Conservation (phyloP, 805 yeast species). For the Clavispora vitiphila region DNA sequence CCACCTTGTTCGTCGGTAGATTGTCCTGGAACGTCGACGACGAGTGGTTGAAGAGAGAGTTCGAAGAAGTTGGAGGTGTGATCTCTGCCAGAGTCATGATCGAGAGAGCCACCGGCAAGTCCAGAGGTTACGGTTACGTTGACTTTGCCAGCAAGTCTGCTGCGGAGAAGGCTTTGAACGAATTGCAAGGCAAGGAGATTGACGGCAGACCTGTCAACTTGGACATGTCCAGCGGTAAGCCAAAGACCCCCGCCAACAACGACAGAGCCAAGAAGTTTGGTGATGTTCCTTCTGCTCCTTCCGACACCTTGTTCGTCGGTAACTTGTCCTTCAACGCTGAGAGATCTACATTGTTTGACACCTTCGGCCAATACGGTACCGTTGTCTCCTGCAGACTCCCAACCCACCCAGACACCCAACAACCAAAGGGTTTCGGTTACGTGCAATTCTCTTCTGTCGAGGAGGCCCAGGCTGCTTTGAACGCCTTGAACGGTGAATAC, state of each 20-base stretch:
- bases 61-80: slow-evolving; percentile 79
- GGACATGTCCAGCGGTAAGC: slow-evolving; percentile 85
- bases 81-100: slow-evolving; percentile 85
- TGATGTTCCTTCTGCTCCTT: slow-evolving; percentile 85
- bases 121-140: slow-evolving; percentile 97
- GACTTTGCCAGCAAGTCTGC: slow-evolving; percentile 74
- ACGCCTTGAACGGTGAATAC: slow-evolving; percentile 82
- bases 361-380: slow-evolving; percentile 74
- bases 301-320: slow-evolving; percentile 94
- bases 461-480: slow-evolving; percentile 85
- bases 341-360: slow-evolving; percentile 69
- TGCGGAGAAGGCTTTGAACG: slow-evolving; percentile 83
- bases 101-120: slow-evolving; percentile 88
- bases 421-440: slow-evolving; percentile 98
- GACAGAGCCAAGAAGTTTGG: slow-evolving; percentile 90
- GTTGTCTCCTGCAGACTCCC: slow-evolving; percentile 91
- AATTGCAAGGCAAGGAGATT: slow-evolving; percentile 87
- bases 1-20: slow-evolving; percentile 94
- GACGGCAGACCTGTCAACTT: slow-evolving; percentile 96
- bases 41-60: slow-evolving; percentile 86
- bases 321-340: slow-evolving; percentile 88
- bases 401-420: slow-evolving; percentile 97
- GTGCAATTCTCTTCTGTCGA: slow-evolving; percentile 85
- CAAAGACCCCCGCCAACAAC: slow-evolving; percentile 51
- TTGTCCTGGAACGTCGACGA: slow-evolving; percentile 96